Percentiles rank a stretch among this genome's conserved stretches.
Evolutionary conservation across 768 basidiomycete species (phyloP).

Genomic region (Sarcomyxa edulis): DNA sequence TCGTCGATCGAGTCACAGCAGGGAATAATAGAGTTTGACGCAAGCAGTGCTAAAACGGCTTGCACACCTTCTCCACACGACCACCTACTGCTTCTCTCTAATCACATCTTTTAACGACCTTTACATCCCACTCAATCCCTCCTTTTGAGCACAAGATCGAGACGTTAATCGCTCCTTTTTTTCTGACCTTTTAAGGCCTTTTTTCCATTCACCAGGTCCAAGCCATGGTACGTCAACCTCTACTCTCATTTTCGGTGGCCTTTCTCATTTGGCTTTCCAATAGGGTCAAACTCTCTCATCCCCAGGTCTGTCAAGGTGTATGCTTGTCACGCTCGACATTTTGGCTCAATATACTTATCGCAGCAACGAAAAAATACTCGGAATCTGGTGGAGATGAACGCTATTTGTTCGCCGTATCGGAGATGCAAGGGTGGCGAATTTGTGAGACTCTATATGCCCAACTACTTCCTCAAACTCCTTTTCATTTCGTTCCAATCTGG

Average conservation of each 20-base stretch:
- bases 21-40: too few species aligned
- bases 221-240: not conserved
- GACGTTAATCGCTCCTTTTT: too few species aligned
- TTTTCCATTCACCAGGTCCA: slow-evolving; percentile 4
- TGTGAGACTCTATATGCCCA: slow-evolving; percentile 50
- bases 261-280: too few species aligned
- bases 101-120: slow-evolving; percentile 6
- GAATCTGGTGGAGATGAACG: slow-evolving; percentile 66
- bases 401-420: slow-evolving; percentile 73
- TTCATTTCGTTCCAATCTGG: too few species aligned
- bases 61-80: slow-evolving; percentile 28
- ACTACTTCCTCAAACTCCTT: not conserved
- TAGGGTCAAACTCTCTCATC: slow-evolving; percentile 86
- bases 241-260: not conserved
- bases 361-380: slow-evolving; percentile 82
- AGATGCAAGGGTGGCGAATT: slow-evolving; percentile 99
- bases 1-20: too few species aligned
- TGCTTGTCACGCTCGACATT: slow-evolving; percentile 3
- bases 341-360: slow-evolving; percentile 10
- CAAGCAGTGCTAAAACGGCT: not conserved
- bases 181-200: too few species aligned
- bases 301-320: slow-evolving; percentile 47
- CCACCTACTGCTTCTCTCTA: slow-evolving; percentile 15
- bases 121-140: slow-evolving; percentile 11
- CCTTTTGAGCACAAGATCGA: too few species aligned